Percentiles rank a stretch among this genome's conserved stretches.
phyloP scores from a whole-genome alignment of 768 basidiomycete genomes.

The Symmetrospora coprosmae region DNA sequence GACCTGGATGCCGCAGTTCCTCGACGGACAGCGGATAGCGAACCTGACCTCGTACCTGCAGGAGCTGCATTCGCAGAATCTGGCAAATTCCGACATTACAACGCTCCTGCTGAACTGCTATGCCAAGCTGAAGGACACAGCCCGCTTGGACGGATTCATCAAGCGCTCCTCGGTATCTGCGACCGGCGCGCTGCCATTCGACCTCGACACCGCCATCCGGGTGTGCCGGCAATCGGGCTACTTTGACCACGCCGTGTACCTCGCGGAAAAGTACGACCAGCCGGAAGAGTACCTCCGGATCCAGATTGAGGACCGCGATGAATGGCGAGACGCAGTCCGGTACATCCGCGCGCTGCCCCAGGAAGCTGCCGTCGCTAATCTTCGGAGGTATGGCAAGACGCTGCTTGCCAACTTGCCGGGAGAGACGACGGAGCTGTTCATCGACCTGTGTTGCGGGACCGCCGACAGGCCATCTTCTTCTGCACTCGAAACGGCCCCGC shows the following conservation, averaged over 20 bases:
- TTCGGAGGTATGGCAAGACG: constrained; percentile 74
- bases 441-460: constrained; percentile 71
- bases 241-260: constrained; percentile 82
- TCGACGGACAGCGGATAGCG: constrained; percentile 89
- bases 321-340: constrained; percentile 61
- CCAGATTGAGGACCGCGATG: constrained; percentile 78
- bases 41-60: constrained; percentile 91
- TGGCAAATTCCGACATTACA: constrained; percentile 92
- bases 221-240: constrained; percentile 95
- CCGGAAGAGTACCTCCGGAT: constrained; percentile 90
- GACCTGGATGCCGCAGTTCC: constrained; percentile 49
- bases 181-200: constrained; percentile 68
- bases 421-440: constrained; percentile 77
- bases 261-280: constrained; percentile 76
- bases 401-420: constrained; percentile 67
- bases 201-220: constrained; percentile 88
- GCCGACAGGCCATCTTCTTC: background rate
- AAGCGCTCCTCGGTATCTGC: constrained; percentile 43
- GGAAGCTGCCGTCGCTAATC: constrained; percentile 65
- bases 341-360: constrained; percentile 68
- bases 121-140: constrained; percentile 85
- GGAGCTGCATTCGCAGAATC: constrained; percentile 73
- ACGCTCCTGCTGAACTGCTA: constrained; percentile 93
- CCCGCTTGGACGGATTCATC: constrained; percentile 78
- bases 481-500: background rate